Evolutionary conservation across 108 stramenopile species (phyloP).

Genomic region (Licmophora abbreviata): DNA sequence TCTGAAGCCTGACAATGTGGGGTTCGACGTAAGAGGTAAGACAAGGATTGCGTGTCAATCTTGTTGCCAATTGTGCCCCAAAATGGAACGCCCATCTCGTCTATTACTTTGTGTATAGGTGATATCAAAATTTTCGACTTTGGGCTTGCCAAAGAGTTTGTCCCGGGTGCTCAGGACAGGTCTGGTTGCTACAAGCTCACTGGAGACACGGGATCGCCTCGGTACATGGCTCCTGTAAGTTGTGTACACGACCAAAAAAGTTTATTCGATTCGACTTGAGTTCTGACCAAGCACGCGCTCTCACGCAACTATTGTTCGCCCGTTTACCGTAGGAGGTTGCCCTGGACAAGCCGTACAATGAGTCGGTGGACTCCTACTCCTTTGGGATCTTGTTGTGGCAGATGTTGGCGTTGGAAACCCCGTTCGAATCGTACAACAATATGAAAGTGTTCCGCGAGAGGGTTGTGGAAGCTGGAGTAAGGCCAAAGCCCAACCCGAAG

Average conservation of each 20-base stretch:
- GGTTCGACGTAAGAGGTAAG: conserved; percentile 30
- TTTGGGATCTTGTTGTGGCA: conserved; percentile 79
- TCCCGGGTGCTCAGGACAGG: conserved; percentile 3
- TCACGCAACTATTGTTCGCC: not conserved
- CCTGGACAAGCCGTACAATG: conserved; percentile 72
- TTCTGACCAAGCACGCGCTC: not conserved
- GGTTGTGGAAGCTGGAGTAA: conserved; percentile 41
- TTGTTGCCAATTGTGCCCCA: not conserved
- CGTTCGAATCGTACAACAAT: conserved; percentile 28
- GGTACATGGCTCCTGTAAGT: conserved; percentile 71
- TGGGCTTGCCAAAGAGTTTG: conserved; percentile 28
- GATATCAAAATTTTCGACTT: conserved; percentile 51
- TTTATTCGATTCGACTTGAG: not conserved
- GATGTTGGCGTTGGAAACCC: conserved; percentile 58
- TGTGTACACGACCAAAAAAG: too few species aligned
- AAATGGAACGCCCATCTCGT: not conserved
- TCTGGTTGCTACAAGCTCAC: conserved; percentile 26
- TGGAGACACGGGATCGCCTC: conserved; percentile 30
- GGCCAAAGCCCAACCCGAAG: conserved; percentile 47
- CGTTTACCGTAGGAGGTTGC: conserved; percentile 41
- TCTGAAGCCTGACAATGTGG: conserved; percentile 36
- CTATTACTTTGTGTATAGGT: too few species aligned
- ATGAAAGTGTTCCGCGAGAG: conserved; percentile 19
- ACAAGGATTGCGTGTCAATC: not conserved
- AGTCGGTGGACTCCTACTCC: conserved; percentile 81